A percentile compares a stretch with the other conserved stretches of the same genome.
phyloP scores from a whole-genome alignment of 2,329 filamentous ascomycete species.

The Cryphonectria carpinicola region DNA sequence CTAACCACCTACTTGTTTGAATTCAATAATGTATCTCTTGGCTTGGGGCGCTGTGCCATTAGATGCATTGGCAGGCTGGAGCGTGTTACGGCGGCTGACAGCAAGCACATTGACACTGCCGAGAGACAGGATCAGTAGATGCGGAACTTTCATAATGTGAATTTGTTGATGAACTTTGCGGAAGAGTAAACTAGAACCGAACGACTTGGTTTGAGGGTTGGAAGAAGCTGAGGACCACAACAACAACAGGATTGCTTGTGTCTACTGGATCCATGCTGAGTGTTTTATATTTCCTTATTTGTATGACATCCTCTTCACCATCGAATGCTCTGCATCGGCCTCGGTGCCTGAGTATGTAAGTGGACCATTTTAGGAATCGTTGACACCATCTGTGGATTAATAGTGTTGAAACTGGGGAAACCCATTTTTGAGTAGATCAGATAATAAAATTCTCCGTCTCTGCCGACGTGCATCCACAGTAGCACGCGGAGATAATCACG shows the following conservation, averaged over 20 bases:
- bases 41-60: conserved; percentile 17
- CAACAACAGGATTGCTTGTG: neutral
- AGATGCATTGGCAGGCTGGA: conserved; percentile 10
- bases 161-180: neutral
- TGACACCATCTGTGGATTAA: neutral
- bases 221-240: neutral
- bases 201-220: neutral
- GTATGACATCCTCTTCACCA: neutral
- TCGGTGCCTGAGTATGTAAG: neutral
- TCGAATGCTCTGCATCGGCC: neutral
- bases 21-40: conserved; percentile 19
- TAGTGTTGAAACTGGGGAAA: neutral
- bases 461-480: conserved; percentile 3
- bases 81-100: neutral
- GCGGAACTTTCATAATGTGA: neutral
- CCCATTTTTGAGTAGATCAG: neutral
- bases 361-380: neutral
- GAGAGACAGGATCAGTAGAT: conserved; percentile 7
- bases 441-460: neutral
- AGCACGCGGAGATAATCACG: conserved; percentile 15
- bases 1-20: neutral
- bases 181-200: too few species aligned
- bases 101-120: conserved; percentile 1
- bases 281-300: neutral
- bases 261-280: neutral